Conservation (phyloP, 306 rosid species). For the Urtica urens region DNA sequence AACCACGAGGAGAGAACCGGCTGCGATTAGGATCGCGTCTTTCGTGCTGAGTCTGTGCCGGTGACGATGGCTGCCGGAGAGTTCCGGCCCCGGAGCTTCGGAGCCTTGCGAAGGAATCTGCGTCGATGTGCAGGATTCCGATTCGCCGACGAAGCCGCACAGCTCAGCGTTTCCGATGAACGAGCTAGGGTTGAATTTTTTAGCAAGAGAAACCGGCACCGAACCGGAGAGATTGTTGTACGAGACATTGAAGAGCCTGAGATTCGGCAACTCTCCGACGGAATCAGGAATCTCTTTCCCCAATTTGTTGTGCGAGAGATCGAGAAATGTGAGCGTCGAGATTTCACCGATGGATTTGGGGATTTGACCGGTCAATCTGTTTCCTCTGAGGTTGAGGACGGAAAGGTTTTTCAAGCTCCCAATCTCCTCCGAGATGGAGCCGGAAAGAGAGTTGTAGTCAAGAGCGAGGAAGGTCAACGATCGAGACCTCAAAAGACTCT, state of each 20-base stretch:
- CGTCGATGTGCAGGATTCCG: constrained; percentile 40
- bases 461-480: constrained; percentile 45
- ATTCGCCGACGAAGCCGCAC: constrained; percentile 63
- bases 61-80: constrained; percentile 27
- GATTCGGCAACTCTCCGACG: constrained; percentile 30
- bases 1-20: constrained; percentile 50
- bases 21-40: constrained; percentile 74
- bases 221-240: constrained; percentile 68
- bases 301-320: constrained; percentile 61
- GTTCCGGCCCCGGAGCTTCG: constrained; percentile 24
- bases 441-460: constrained; percentile 42
- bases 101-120: constrained; percentile 38
- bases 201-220: constrained; percentile 46
- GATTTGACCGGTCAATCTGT: constrained; percentile 48
- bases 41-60: constrained; percentile 52
- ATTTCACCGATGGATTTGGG: constrained; percentile 49
- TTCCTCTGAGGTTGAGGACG: constrained; percentile 41
- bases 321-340: constrained; percentile 53
- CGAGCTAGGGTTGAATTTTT: constrained; percentile 60
- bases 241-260: constrained; percentile 55
- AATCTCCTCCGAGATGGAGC: constrained; percentile 36
- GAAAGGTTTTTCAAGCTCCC: constrained; percentile 43
- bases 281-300: constrained; percentile 59
- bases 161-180: constrained; percentile 60
- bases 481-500: constrained; percentile 25